Percentiles rank a stretch among this genome's conserved stretches.
phyloP scores from a whole-genome alignment of 177 flowering plant genomes.

The Vitis hybrid region DNA sequence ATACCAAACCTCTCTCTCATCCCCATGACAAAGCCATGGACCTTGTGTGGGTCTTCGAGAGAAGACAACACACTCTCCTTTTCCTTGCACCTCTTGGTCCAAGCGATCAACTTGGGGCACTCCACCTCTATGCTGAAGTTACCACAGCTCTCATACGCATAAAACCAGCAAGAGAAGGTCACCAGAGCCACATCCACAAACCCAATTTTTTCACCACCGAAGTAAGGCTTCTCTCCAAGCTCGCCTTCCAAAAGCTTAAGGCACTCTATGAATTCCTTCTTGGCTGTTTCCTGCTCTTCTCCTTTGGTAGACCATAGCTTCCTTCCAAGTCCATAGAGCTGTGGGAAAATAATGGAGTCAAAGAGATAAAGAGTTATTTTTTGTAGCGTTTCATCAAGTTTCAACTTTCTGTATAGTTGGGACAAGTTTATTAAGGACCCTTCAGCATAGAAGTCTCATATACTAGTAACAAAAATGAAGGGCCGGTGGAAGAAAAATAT shows the following conservation, averaged over 20 bases:
- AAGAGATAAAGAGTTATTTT: no score
- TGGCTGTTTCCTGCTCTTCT: slow-evolving; percentile 11
- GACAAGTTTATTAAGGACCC: no score
- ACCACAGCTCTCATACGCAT: slow-evolving; percentile 2
- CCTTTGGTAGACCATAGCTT: neutral
- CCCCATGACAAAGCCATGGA: neutral
- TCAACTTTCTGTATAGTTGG: no score
- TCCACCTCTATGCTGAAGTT: slow-evolving; percentile 13
- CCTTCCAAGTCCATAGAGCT: no score
- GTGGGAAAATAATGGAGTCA: no score
- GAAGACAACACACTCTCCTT: slow-evolving; percentile 10
- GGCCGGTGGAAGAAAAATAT: no score
- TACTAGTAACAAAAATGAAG: no score
- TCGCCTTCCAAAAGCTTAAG: slow-evolving; percentile 3
- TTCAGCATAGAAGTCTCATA: no score
- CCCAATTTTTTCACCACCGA: slow-evolving; percentile 13
- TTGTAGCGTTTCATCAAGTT: no score
- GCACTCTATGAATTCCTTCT: slow-evolving; percentile 8
- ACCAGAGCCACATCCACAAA: slow-evolving; percentile 9
- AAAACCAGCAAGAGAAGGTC: slow-evolving; percentile 13
- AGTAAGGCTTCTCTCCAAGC: slow-evolving; percentile 14
- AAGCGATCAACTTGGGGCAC: slow-evolving; percentile 13
- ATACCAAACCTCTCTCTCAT: neutral
- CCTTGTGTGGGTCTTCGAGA: neutral
- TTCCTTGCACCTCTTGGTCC: slow-evolving; percentile 17